Evolutionary conservation across 352 stramenopile species (phyloP).

Genomic region (Globisporangium polare): DNA sequence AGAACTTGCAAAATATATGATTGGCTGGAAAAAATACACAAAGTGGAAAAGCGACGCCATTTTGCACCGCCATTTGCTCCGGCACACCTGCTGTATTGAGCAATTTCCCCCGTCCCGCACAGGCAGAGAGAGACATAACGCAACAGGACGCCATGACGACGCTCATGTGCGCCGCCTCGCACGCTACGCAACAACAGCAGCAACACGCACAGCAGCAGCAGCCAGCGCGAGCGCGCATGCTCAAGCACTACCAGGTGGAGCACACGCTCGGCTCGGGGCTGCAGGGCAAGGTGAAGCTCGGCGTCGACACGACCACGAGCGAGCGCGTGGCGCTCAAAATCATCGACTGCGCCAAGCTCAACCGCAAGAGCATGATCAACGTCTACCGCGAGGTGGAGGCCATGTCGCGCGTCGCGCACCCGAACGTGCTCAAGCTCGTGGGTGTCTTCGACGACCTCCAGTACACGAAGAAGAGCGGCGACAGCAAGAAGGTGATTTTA

Average conservation of each 20-base stretch:
- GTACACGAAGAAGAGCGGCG: slow-evolving; percentile 74
- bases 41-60: neutral
- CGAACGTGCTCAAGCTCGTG: slow-evolving; percentile 81
- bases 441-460: slow-evolving; percentile 65
- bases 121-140: neutral
- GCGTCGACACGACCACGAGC: slow-evolving; percentile 69
- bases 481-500: slow-evolving; percentile 74
- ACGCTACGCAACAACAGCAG: neutral
- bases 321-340: slow-evolving; percentile 90
- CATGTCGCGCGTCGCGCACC: slow-evolving; percentile 83
- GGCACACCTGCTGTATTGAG: neutral
- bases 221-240: slow-evolving; percentile 36
- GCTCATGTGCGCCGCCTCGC: neutral
- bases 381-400: slow-evolving; percentile 87
- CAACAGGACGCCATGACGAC: slow-evolving; percentile 10
- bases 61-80: neutral
- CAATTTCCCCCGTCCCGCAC: slow-evolving; percentile 11
- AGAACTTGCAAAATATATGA: neutral
- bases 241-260: slow-evolving; percentile 72
- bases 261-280: slow-evolving; percentile 79
- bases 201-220: slow-evolving; percentile 1
- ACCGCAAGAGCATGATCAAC: slow-evolving; percentile 79
- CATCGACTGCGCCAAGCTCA: slow-evolving; percentile 81
- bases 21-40: slow-evolving; percentile 14
- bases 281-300: slow-evolving; percentile 88